Percentiles rank a stretch among this genome's conserved stretches.
Conservation (phyloP, 1,284 basidiomycete species). For the Cutaneotrichosporon curvatum region DNA sequence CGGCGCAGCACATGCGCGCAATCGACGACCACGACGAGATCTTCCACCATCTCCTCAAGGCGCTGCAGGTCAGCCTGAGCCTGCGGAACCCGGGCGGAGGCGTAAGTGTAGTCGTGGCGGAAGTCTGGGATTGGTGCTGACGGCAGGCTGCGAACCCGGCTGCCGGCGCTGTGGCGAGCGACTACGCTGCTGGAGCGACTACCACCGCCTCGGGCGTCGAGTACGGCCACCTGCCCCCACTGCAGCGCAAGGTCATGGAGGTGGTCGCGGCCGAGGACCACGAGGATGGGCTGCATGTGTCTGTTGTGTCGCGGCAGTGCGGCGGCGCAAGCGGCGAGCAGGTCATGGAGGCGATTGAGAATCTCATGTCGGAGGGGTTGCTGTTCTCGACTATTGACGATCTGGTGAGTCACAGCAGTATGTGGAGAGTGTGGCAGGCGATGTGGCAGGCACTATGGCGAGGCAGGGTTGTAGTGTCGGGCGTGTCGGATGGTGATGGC, state of each 20-base stretch:
- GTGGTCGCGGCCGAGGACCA: slow-evolving; percentile 50
- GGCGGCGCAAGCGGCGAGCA: slow-evolving; percentile 24
- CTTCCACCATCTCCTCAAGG: slow-evolving; percentile 67
- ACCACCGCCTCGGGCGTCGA: slow-evolving; percentile 10
- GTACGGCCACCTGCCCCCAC: slow-evolving; percentile 54
- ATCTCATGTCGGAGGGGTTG: slow-evolving; percentile 60
- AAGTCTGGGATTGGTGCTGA: neutral
- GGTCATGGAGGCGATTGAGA: slow-evolving; percentile 56
- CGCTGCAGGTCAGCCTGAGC: slow-evolving; percentile 50
- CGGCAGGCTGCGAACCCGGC: too few relatives aligned
- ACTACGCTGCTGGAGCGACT: slow-evolving; percentile 27
- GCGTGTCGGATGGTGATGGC: too few relatives aligned
- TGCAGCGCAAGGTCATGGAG: slow-evolving; percentile 62
- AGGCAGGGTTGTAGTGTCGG: too few relatives aligned
- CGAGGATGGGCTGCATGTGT: slow-evolving; percentile 59
- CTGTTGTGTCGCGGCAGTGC: slow-evolving; percentile 50
- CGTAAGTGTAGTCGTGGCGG: neutral
- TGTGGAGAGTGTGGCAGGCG: neutral
- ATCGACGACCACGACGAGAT: slow-evolving; percentile 71
- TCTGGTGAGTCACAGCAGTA: slow-evolving; percentile 32
- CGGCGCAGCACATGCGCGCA: slow-evolving; percentile 63
- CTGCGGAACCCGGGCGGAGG: slow-evolving; percentile 47
- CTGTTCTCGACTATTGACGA: slow-evolving; percentile 65
- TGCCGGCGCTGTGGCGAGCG: slow-evolving; percentile 14
- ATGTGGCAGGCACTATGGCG: neutral